Base-by-base conservation (phyloP, 176 grass and related monocot genomes). In the Bothriochloa decipiens region DNA sequence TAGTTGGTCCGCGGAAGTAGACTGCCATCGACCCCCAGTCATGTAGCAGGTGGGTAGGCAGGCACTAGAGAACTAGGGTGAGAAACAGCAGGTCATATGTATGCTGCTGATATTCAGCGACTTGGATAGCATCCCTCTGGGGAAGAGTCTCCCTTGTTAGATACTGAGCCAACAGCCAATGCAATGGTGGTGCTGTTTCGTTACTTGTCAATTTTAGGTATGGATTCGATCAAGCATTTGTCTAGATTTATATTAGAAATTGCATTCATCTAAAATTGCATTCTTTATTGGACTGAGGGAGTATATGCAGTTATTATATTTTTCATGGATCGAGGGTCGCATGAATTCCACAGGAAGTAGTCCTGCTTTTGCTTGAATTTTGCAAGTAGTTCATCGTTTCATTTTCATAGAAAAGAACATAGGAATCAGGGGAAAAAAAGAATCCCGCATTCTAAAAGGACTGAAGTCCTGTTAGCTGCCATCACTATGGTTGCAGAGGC, bases 101-200 rank as follows among this genome's bases (percentile, higher is more conserved):
- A 37, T 81, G 15, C 32, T 33, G 69, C 77, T 35, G 17, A 80
- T 50, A 15, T 62, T 23, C 47, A 68, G 81, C 27, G 10, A 63
- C 63, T 23, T 35, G 11, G 67, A n/a, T 67, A 50, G 17, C 62
- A 32, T n/a, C n/a, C n/a, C 33, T 65, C 12, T 13, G 8, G 18
- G 22, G 43, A 46, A 12, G 45, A 50, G 47, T 4, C 15, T 22
- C 7, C 8, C 9, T 25, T 4, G 8, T 25, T 62, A 7, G 58
- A 8, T n/a, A n/a, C 8, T 58, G 53, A 58, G 53, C 46, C 46
- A 16, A 20, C 6, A 3, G 7, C 8, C 14, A 16, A 50, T 50
- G 58, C n/a, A 11, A 61, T 61, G 58, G 58, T 11, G 58, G 58
- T 25, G n/a, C 8, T 11, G 10, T 25, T 25, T 25, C n/a, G 10